phyloP scores from a whole-genome alignment of 2,329 filamentous ascomycete genomes.

The Penicillium olsonii region DNA sequence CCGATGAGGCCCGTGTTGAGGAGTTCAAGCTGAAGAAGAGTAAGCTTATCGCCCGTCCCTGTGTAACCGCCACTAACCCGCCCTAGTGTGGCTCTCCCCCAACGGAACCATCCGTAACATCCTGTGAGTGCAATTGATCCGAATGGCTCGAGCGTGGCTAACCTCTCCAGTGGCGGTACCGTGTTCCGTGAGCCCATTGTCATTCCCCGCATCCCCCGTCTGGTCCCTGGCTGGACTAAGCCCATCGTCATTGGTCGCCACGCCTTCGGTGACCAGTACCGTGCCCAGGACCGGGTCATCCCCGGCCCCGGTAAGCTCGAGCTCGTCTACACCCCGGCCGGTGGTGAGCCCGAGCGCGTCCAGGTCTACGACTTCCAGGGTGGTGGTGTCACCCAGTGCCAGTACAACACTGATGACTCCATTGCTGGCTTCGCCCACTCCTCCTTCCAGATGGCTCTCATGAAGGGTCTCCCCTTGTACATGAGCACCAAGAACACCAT shows the following conservation, averaged over 20 bases:
- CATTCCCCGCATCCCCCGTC: slow-evolving; percentile 86
- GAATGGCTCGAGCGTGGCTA: slow-evolving; percentile 14
- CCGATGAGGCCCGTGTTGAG: slow-evolving; percentile 92
- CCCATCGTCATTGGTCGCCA: slow-evolving; percentile 99
- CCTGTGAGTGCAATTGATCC: slow-evolving; percentile 47
- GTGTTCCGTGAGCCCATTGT: slow-evolving; percentile 99
- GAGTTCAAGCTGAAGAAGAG: slow-evolving; percentile 99
- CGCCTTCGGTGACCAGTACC: slow-evolving; percentile 98
- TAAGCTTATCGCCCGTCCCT: slow-evolving; percentile 47
- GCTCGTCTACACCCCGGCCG: slow-evolving; percentile 88
- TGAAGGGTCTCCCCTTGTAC: slow-evolving; percentile 89
- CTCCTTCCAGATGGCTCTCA: slow-evolving; percentile 90
- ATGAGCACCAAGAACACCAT: slow-evolving; percentile 99
- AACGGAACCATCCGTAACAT: slow-evolving; percentile 81
- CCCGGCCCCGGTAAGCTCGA: slow-evolving; percentile 82
- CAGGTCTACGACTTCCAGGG: slow-evolving; percentile 89
- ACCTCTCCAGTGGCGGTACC: slow-evolving; percentile 69
- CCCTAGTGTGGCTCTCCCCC: slow-evolving; percentile 90
- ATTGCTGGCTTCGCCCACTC: slow-evolving; percentile 94
- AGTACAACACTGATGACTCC: slow-evolving; percentile 98
- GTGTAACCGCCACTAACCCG: slow-evolving; percentile 15
- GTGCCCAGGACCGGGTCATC: slow-evolving; percentile 87
- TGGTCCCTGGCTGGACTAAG: slow-evolving; percentile 97
- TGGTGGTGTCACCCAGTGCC: slow-evolving; percentile 85
- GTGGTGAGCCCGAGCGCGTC: slow-evolving; percentile 77